A percentile compares a stretch with the other conserved stretches of the same genome.
phyloP scores from a whole-genome alignment of 2,329 filamentous ascomycete species.

The Aspergillus sp. region DNA sequence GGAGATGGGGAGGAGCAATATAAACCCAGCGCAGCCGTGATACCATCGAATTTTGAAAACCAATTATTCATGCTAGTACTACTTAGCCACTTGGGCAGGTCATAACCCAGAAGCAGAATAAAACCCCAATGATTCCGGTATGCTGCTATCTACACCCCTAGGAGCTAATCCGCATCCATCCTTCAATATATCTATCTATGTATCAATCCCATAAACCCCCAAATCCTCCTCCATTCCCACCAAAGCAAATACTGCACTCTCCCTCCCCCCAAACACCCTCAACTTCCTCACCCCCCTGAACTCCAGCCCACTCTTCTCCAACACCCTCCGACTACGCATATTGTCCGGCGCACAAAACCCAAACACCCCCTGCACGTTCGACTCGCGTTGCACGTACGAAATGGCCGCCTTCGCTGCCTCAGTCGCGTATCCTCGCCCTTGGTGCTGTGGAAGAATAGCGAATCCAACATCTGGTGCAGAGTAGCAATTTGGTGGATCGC shows the following conservation, averaged over 20 bases:
- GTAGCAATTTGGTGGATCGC: not conserved
- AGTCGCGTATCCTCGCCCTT: not conserved
- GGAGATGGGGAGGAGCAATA: no score
- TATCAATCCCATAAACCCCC: slow-evolving; percentile 1
- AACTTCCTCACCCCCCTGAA: not conserved
- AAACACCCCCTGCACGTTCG: not conserved
- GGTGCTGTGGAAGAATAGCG: not conserved
- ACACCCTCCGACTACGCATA: not conserved
- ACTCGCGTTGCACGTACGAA: not conserved
- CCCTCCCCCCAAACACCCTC: not conserved
- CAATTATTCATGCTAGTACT: no score
- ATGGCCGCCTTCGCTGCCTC: not conserved
- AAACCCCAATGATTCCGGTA: no score
- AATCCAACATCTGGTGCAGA: not conserved
- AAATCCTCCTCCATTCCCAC: slow-evolving; percentile 2
- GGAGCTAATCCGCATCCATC: no score
- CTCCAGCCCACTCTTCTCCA: slow-evolving; percentile 5
- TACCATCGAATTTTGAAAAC: no score
- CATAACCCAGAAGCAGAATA: no score
- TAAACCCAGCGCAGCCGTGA: no score
- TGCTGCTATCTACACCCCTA: no score
- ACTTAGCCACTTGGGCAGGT: no score
- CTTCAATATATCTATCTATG: no score
- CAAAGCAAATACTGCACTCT: not conserved
- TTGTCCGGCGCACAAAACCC: not conserved